Evolutionary conservation across 176 grass and related monocot species (phyloP).

Genomic region (Cocos nucifera): DNA sequence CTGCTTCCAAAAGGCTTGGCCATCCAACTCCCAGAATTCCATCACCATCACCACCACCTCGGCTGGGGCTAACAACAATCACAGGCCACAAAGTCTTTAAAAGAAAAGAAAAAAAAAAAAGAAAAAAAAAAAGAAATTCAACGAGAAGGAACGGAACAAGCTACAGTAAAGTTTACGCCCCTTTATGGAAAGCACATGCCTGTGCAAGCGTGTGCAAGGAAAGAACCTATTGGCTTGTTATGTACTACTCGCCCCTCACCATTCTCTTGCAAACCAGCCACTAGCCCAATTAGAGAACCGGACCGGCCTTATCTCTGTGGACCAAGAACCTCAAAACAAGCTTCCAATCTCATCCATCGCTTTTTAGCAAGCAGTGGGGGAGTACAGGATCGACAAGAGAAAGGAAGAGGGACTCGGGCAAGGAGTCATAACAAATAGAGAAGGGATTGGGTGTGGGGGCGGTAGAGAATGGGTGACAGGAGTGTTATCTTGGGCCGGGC

Average conservation of each 20-base stretch:
- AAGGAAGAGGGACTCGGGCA: neutral
- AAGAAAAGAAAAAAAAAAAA: neutral
- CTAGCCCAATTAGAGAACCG: neutral
- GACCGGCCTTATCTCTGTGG: conserved; percentile 15
- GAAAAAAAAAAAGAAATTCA: neutral
- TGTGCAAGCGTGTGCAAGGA: too few species aligned
- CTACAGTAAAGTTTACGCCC: neutral
- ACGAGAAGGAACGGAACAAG: neutral
- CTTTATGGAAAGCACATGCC: too few species aligned
- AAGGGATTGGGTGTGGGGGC: neutral
- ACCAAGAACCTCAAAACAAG: conserved; percentile 3
- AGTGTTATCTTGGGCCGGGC: conserved; percentile 4
- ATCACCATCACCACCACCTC: conserved; percentile 10
- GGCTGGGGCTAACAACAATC: conserved; percentile 10
- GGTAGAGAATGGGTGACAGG: neutral
- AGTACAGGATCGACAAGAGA: neutral
- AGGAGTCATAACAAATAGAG: conserved; percentile 16
- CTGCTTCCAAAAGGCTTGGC: conserved; percentile 13
- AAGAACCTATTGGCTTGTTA: too few species aligned
- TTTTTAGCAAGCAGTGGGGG: neutral
- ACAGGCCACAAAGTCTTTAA: neutral
- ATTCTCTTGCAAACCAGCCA: too few species aligned
- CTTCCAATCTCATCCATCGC: conserved; percentile 3
- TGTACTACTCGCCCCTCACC: too few species aligned
- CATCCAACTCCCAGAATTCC: conserved; percentile 20